A percentile compares a stretch with the other conserved stretches of the same genome.
Conservation (phyloP, 768 basidiomycete genomes). For the Austroboletus eburneus region DNA sequence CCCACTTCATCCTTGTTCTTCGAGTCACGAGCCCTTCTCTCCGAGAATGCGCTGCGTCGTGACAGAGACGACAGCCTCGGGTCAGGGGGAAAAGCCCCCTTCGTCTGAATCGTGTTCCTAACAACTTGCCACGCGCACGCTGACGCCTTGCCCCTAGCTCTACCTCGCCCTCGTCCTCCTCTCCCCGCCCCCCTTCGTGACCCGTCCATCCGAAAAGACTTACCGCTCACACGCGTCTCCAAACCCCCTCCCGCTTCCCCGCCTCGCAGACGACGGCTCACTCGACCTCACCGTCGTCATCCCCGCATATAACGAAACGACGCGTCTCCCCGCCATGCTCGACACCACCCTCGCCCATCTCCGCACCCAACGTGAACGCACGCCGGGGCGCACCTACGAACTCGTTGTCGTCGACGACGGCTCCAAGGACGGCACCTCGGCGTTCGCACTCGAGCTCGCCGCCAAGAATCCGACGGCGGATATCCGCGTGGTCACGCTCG, state of each 20-base stretch:
- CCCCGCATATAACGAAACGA: conserved; percentile 88
- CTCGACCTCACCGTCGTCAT: conserved; percentile 80
- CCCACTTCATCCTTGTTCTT: conserved; percentile 89
- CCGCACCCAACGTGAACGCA: conserved; percentile 21
- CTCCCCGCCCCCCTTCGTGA: conserved; percentile 66
- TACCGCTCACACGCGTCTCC: conserved; percentile 60
- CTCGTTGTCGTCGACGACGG: conserved; percentile 91
- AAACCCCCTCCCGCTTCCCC: conserved; percentile 52
- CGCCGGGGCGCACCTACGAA: conserved; percentile 57
- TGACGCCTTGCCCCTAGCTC: conserved; percentile 38
- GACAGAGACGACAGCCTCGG: conserved; percentile 58
- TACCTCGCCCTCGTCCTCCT: conserved; percentile 69
- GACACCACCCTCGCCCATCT: conserved; percentile 67
- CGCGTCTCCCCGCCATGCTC: conserved; percentile 85
- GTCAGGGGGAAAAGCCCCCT: conserved; percentile 35
- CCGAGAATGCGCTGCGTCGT: conserved; percentile 39
- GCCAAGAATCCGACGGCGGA: conserved; percentile 49
- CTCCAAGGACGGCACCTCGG: conserved; percentile 70
- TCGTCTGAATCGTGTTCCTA: conserved; percentile 30
- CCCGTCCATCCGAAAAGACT: conserved; percentile 61
- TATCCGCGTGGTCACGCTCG: conserved; percentile 75
- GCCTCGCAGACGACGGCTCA: conserved; percentile 49
- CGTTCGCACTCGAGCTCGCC: conserved; percentile 62
- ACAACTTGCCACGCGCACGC: background rate
- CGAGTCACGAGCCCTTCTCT: conserved; percentile 55